These are phyloP conservation scores for Colletotrichum shisoi DNA, from an alignment of 2,329 filamentous ascomycete genomes.

Conservation along the genomic window DNA sequence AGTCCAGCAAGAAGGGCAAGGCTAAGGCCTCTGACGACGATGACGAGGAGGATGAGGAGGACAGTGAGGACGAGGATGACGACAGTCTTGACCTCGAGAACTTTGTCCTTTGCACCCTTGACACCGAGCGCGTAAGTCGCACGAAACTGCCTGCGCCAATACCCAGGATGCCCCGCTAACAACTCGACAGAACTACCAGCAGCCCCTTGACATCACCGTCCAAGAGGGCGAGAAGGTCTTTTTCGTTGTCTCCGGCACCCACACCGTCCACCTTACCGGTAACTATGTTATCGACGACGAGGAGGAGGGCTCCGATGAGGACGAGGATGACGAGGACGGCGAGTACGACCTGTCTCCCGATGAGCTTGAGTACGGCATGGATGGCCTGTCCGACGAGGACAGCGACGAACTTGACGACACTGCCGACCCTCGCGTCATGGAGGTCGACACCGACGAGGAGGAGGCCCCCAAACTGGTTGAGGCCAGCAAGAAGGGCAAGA, in stretches of 20 bases:
- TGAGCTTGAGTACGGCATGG: conserved; percentile 77
- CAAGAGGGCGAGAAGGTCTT: conserved; percentile 87
- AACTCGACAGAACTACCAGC: conserved; percentile 80
- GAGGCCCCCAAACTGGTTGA: conserved; percentile 68
- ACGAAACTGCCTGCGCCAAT: neutral
- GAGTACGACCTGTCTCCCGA: conserved; percentile 85
- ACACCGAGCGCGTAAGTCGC: conserved; percentile 81
- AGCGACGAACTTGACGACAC: conserved; percentile 81
- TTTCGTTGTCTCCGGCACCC: conserved; percentile 89
- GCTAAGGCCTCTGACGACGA: conserved; percentile 70
- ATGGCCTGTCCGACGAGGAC: conserved; percentile 76
- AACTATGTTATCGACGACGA: conserved; percentile 87
- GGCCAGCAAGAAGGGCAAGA: conserved; percentile 75
- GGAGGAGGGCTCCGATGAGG: conserved; percentile 69
- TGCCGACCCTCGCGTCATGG: conserved; percentile 80
- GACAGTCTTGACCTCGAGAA: conserved; percentile 78
- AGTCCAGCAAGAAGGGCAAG: conserved; percentile 73
- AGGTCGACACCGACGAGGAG: conserved; percentile 82
- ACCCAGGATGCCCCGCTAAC: conserved; percentile 18
- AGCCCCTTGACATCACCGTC: conserved; percentile 91
- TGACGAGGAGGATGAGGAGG: conserved; percentile 63
- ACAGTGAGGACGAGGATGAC: conserved; percentile 66
- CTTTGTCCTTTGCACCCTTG: conserved; percentile 93
- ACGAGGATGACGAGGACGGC: conserved; percentile 70
- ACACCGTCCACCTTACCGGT: conserved; percentile 90